These are phyloP conservation scores for Trichosporon coremiiforme DNA, from an alignment of 1,284 basidiomycete species.

Conservation along the genomic window DNA sequence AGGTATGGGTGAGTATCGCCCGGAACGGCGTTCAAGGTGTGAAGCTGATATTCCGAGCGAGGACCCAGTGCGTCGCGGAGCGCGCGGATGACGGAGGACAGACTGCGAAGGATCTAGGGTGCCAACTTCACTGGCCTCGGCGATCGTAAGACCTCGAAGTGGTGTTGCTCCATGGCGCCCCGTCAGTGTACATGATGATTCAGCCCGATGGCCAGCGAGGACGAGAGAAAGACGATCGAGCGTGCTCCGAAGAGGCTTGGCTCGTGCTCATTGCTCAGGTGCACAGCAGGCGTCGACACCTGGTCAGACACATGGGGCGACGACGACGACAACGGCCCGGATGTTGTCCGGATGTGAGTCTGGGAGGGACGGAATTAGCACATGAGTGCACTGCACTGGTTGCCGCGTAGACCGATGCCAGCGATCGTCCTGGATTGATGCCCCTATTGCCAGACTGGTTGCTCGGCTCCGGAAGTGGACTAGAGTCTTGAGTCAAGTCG, in stretches of 20 bases:
- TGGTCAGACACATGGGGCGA: background rate
- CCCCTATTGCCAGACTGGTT: background rate
- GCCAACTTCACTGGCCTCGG: background rate
- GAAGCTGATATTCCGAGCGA: background rate
- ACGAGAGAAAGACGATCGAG: background rate
- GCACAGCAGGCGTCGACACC: background rate
- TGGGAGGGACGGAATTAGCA: background rate
- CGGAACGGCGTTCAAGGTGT: background rate
- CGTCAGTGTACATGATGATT: background rate
- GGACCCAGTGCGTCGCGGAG: background rate
- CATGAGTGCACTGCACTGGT: background rate
- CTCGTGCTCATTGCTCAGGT: background rate
- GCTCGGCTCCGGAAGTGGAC: background rate
- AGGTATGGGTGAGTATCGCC: background rate
- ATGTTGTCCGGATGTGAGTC: background rate
- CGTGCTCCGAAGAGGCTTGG: background rate
- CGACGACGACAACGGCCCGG: background rate
- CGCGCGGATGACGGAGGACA: background rate
- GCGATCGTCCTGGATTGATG: too few relatives aligned
- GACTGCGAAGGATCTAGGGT: conserved; percentile 4
- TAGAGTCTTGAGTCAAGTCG: background rate
- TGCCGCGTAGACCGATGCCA: conserved; percentile 7
- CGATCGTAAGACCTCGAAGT: background rate
- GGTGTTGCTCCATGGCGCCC: too few relatives aligned
- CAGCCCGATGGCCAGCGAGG: background rate